Evolutionary conservation across 345 rosid species (phyloP).

Genomic region (Eucalyptus tenuipes): DNA sequence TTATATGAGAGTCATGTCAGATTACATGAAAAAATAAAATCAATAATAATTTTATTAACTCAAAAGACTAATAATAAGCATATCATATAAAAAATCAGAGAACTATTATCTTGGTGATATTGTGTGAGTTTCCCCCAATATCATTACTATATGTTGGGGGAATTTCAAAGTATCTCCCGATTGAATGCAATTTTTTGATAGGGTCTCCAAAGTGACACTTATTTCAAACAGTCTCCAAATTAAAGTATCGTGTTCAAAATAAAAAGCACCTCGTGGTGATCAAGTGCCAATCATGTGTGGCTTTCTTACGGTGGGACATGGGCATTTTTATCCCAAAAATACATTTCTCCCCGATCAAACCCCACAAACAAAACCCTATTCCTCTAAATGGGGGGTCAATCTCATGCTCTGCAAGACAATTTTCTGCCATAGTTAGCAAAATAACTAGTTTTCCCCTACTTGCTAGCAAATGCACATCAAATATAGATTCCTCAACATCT

Average conservation of each 20-base stretch:
- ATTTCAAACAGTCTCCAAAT: not conserved
- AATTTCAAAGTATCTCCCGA: not conserved
- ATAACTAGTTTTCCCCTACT: not conserved
- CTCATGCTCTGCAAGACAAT: not conserved
- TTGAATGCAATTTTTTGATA: not conserved
- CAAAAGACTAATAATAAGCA: not conserved
- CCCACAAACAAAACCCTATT: not conserved
- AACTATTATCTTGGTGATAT: not conserved
- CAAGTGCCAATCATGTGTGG: not conserved
- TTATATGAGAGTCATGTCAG: not conserved
- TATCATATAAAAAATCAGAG: accelerated
- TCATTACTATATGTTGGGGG: not conserved
- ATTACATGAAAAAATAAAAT: not conserved
- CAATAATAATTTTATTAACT: not conserved
- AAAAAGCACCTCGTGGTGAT: not conserved
- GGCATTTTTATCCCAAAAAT: not conserved
- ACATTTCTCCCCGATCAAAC: not conserved
- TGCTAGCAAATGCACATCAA: not conserved
- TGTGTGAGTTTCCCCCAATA: not conserved
- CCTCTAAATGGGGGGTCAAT: not conserved
- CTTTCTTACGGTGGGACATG: accelerated
- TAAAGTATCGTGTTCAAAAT: not conserved
- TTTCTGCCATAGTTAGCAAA: not conserved
- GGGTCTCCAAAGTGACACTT: not conserved
- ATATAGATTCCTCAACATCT: not conserved